These are phyloP conservation scores for Wickerhamiella infanticola DNA, from an alignment of 1,139 yeast species.

Conservation along the genomic window DNA sequence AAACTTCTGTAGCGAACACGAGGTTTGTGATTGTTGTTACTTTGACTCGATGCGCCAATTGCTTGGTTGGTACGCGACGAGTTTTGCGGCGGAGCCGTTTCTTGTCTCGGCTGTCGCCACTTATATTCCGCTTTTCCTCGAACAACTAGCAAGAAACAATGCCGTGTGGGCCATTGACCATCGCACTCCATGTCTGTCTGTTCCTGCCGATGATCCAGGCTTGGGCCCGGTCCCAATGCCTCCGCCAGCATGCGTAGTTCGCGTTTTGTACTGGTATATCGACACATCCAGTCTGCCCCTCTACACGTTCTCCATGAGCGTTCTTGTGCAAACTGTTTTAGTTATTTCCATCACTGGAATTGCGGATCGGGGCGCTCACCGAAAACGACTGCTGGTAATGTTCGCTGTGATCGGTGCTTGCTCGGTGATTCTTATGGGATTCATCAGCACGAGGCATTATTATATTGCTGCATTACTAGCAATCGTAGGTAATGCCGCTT, in stretches of 20 bases:
- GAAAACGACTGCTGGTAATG: slow-evolving; percentile 35
- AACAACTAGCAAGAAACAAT: slow-evolving; percentile 49
- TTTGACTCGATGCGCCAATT: slow-evolving; percentile 7
- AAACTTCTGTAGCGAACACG: background rate
- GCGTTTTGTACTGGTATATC: slow-evolving; percentile 35
- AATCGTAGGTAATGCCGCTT: slow-evolving; percentile 46
- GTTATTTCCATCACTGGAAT: slow-evolving; percentile 57
- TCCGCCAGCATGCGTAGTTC: slow-evolving; percentile 28
- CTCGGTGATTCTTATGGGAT: slow-evolving; percentile 32
- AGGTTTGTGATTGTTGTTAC: background rate
- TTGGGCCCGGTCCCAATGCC: slow-evolving; percentile 11
- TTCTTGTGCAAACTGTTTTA: slow-evolving; percentile 44
- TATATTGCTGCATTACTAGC: slow-evolving; percentile 42
- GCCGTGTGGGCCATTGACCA: slow-evolving; percentile 44
- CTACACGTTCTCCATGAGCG: slow-evolving; percentile 51
- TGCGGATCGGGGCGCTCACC: slow-evolving; percentile 39
- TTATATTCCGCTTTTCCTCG: slow-evolving; percentile 49
- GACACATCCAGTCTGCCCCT: slow-evolving; percentile 57
- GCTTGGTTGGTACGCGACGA: slow-evolving; percentile 31
- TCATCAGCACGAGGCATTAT: slow-evolving; percentile 32
- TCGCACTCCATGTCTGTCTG: slow-evolving; percentile 28
- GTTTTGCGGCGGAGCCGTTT: slow-evolving; percentile 63
- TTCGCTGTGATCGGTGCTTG: slow-evolving; percentile 44
- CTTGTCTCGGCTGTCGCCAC: slow-evolving; percentile 59
- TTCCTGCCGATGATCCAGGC: slow-evolving; percentile 20